A percentile compares a stretch with the other conserved stretches of the same genome.
Conservation (phyloP, 139 green algal species). For the Chlorella sorokiniana region DNA sequence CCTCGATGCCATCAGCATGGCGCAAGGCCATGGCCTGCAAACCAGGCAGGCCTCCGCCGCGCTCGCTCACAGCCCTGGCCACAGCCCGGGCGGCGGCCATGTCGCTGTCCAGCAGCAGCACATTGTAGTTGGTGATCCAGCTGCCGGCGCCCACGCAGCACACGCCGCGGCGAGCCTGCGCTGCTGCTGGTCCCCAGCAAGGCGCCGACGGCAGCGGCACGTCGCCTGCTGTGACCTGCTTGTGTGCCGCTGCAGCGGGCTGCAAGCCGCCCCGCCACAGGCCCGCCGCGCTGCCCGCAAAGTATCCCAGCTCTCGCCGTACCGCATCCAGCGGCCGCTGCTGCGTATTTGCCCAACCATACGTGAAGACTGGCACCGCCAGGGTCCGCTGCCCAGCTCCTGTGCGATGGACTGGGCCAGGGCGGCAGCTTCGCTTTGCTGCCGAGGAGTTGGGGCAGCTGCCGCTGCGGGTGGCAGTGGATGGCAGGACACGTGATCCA, state of each 20-base stretch:
- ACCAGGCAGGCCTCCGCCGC: conserved; percentile 68
- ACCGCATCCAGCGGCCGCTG: conserved; percentile 60
- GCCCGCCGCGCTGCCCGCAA: conserved; percentile 3
- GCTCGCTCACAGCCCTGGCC: conserved; percentile 61
- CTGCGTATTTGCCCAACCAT: conserved; percentile 60
- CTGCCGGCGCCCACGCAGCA: conserved; percentile 63
- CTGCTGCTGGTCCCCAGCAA: conserved; percentile 35
- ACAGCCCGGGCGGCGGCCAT: conserved; percentile 49
- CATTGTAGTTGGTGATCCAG: conserved; percentile 87
- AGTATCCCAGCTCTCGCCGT: conserved; percentile 55
- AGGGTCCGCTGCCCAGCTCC: conserved; percentile 10
- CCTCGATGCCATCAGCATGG: conserved; percentile 64
- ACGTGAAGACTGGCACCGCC: conserved; percentile 67
- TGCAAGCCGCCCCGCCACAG: not conserved
- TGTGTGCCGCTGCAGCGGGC: not conserved
- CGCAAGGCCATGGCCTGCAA: conserved; percentile 81
- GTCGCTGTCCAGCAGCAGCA: conserved; percentile 58
- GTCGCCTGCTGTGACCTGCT: not conserved
- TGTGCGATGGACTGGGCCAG: conserved; percentile 34
- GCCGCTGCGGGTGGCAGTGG: conserved; percentile 48
- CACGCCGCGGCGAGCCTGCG: conserved; percentile 47
- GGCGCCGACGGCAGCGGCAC: conserved; percentile 23
- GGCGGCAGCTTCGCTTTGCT: not conserved
- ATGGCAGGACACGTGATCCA: conserved; percentile 83
- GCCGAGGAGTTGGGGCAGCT: not conserved